A percentile compares a stretch with the other conserved stretches of the same genome.
These are phyloP conservation scores for Corylus heterophylla DNA, from an alignment of 306 rosid genomes.

Conservation along the genomic window DNA sequence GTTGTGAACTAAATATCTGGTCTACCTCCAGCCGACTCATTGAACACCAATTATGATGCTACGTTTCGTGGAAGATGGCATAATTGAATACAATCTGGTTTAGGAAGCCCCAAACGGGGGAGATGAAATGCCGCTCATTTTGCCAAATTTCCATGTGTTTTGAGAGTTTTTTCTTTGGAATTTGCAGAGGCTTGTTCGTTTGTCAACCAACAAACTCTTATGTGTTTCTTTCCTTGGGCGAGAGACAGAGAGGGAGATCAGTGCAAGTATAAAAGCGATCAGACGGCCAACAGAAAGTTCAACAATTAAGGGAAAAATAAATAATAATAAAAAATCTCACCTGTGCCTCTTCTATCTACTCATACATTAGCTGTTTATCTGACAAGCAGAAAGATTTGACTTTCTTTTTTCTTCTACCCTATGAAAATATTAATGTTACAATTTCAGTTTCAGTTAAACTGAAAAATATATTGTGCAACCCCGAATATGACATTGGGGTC, in stretches of 20 bases:
- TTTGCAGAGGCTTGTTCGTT: background rate
- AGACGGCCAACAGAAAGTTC: background rate
- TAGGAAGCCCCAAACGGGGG: too few relatives aligned
- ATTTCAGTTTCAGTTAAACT: background rate
- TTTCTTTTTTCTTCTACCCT: background rate
- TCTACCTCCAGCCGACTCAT: too few relatives aligned
- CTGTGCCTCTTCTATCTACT: background rate
- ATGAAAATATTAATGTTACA: background rate
- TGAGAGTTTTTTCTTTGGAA: background rate
- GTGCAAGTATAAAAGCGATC: background rate
- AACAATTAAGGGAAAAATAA: background rate
- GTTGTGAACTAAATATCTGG: background rate
- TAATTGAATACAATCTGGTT: too few relatives aligned
- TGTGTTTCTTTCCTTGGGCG: background rate
- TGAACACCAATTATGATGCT: too few relatives aligned
- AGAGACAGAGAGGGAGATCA: background rate
- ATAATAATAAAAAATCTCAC: background rate
- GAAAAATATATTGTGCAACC: background rate
- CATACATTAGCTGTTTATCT: background rate
- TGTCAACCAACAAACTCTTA: background rate
- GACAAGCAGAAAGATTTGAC: background rate
- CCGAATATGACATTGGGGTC: constrained; percentile 8
- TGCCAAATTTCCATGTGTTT: background rate
- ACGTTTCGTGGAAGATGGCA: too few relatives aligned
- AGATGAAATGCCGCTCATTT: background rate